Conservation (phyloP, 176 grass and related monocot species). For the Calamus simplicifolius region DNA sequence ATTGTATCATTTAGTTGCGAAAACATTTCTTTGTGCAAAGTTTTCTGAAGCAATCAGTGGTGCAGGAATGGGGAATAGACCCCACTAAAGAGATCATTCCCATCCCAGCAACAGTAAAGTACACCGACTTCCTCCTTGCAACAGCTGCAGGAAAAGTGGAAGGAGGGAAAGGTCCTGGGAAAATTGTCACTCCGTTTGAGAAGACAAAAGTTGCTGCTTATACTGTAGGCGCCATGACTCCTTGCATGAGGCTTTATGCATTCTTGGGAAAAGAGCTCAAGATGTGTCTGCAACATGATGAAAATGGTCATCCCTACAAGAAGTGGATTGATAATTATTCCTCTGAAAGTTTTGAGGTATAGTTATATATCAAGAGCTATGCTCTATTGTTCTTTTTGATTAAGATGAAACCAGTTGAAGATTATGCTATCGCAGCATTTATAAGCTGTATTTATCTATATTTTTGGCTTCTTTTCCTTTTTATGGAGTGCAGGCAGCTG, state of each 20-base stretch:
- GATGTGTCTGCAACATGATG: constrained; percentile 37
- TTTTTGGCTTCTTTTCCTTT: constrained; percentile 1
- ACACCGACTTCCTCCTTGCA: constrained; percentile 79
- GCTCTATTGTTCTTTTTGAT: background rate
- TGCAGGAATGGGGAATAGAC: constrained; percentile 90
- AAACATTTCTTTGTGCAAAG: constrained; percentile 7
- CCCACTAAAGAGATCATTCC: constrained; percentile 56
- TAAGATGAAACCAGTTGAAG: no score
- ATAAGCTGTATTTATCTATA: background rate
- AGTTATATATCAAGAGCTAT: background rate
- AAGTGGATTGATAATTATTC: constrained; percentile 79
- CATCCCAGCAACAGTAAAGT: constrained; percentile 61
- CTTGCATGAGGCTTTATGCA: constrained; percentile 93
- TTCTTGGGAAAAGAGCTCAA: constrained; percentile 70
- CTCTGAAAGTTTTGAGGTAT: constrained; percentile 75
- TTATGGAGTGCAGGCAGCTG: constrained; percentile 35
- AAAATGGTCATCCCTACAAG: constrained; percentile 63
- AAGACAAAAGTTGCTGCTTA: constrained; percentile 98
- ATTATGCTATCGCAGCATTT: no score
- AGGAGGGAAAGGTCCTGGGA: constrained; percentile 65
- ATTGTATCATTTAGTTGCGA: background rate
- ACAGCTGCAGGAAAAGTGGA: constrained; percentile 87
- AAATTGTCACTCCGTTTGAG: constrained; percentile 95
- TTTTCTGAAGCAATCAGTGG: constrained; percentile 20
- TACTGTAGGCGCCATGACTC: constrained; percentile 80